A percentile compares a stretch with the other conserved stretches of the same genome.
phyloP scores from a whole-genome alignment of 2,329 filamentous ascomycete genomes.

The Fusarium sp. region DNA sequence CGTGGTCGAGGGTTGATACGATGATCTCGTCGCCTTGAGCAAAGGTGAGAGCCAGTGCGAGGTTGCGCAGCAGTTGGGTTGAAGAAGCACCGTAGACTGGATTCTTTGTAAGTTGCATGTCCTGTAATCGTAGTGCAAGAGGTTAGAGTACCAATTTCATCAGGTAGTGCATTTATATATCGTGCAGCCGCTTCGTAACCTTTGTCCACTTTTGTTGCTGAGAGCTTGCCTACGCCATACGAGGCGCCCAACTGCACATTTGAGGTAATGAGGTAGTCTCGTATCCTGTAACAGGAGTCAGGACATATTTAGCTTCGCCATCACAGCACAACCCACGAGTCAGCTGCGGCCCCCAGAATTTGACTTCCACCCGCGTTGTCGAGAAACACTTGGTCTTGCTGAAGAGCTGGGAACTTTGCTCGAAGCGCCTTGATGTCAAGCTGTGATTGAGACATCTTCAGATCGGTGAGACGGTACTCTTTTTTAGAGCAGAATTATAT shows the following conservation, averaged over 20 bases:
- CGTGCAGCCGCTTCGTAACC: slow-evolving; percentile 74
- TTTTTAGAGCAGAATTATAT: accelerated
- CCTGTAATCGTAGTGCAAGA: accelerated
- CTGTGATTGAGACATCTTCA: slow-evolving; percentile 29
- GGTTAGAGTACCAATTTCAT: slow-evolving; percentile 69
- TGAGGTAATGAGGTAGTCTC: slow-evolving; percentile 72
- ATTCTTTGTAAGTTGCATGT: background rate
- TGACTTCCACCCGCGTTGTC: slow-evolving; percentile 86
- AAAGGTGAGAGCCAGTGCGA: slow-evolving; percentile 67
- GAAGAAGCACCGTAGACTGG: slow-evolving; percentile 73
- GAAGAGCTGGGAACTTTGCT: slow-evolving; percentile 75
- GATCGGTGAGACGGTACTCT: accelerated
- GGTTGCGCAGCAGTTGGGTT: slow-evolving; percentile 80
- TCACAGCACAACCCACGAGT: slow-evolving; percentile 5
- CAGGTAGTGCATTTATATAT: slow-evolving; percentile 75
- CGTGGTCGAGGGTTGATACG: slow-evolving; percentile 79
- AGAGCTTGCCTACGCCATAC: slow-evolving; percentile 70
- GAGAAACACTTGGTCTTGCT: slow-evolving; percentile 75
- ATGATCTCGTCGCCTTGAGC: slow-evolving; percentile 73
- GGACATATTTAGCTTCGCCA: background rate
- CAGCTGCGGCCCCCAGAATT: slow-evolving; percentile 68
- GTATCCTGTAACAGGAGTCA: slow-evolving; percentile 54
- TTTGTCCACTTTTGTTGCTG: slow-evolving; percentile 58
- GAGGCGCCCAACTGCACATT: slow-evolving; percentile 83
- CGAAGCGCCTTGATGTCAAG: slow-evolving; percentile 44